These are phyloP conservation scores for Solanum lignicaule DNA, from an alignment of 257 asterid genomes.

Conservation along the genomic window DNA sequence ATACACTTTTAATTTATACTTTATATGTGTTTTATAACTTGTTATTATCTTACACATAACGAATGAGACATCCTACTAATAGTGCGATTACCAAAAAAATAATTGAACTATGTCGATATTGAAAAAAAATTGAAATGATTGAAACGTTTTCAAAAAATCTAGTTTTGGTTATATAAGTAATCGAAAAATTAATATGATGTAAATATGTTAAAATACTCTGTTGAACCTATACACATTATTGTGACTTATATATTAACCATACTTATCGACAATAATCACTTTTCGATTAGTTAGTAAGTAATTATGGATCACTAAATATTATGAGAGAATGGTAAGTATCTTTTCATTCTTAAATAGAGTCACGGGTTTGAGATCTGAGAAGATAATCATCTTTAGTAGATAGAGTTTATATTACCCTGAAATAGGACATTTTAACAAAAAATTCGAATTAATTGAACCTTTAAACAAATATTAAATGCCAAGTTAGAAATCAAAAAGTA, in stretches of 20 bases:
- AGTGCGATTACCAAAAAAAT: background rate
- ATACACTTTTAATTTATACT: background rate
- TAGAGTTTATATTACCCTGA: background rate
- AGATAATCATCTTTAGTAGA: background rate
- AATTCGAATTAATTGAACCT: accelerated
- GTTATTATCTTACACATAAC: background rate
- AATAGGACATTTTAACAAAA: background rate
- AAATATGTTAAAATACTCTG: background rate
- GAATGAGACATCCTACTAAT: background rate
- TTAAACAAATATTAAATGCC: background rate
- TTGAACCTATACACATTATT: background rate
- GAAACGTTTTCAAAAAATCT: background rate
- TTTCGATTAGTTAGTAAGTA: background rate
- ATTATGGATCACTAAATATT: background rate
- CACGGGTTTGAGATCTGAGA: background rate
- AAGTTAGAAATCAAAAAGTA: background rate
- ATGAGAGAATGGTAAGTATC: background rate
- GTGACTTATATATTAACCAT: background rate
- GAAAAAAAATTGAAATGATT: background rate
- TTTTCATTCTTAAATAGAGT: background rate
- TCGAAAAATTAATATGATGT: background rate
- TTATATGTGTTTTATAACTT: background rate
- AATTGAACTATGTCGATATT: background rate
- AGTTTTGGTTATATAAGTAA: background rate
- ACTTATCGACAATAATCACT: background rate